Percentiles rank a stretch among this genome's conserved stretches.
Conservation (phyloP, 306 rosid genomes). For the Rosa persica region DNA sequence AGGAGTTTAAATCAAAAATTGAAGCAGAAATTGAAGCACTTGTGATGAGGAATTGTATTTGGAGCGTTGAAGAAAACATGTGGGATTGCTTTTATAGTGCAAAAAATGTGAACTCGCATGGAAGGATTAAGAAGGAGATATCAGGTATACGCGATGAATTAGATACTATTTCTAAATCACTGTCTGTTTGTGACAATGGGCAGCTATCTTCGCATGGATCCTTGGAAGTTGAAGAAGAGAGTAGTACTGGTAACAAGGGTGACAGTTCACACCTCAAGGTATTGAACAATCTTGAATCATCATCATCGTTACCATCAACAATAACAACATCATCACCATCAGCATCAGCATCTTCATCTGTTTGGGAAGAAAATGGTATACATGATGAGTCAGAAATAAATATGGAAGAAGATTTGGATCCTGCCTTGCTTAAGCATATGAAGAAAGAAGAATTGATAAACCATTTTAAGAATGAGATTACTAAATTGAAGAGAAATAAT, state of each 20-base stretch:
- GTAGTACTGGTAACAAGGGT: conserved; percentile 40
- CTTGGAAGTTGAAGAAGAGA: conserved; percentile 59
- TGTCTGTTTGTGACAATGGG: conserved; percentile 54
- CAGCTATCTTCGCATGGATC: conserved; percentile 65
- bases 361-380: conserved; percentile 66
- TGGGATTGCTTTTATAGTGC: conserved; percentile 36
- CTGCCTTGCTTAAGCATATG: conserved; percentile 44
- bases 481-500: conserved; percentile 75
- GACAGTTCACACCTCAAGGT: conserved; percentile 46
- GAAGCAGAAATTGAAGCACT: conserved; percentile 62
- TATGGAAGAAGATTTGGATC: conserved; percentile 50
- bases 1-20: conserved; percentile 59
- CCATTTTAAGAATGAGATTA: conserved; percentile 51
- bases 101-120: conserved; percentile 39
- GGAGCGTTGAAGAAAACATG: conserved; percentile 46
- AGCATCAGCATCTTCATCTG: conserved; percentile 26
- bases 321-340: not conserved
- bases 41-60: conserved; percentile 56
- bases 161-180: conserved; percentile 51
- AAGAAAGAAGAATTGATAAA: conserved; percentile 45
- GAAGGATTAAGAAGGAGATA: conserved; percentile 55
- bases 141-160: conserved; percentile 66
- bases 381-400: conserved; percentile 46
- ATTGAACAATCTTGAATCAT: conserved; percentile 25
- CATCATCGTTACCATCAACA: not conserved